Conservation (phyloP, 2,329 filamentous ascomycete species). For the Harringtonia lauricola region DNA sequence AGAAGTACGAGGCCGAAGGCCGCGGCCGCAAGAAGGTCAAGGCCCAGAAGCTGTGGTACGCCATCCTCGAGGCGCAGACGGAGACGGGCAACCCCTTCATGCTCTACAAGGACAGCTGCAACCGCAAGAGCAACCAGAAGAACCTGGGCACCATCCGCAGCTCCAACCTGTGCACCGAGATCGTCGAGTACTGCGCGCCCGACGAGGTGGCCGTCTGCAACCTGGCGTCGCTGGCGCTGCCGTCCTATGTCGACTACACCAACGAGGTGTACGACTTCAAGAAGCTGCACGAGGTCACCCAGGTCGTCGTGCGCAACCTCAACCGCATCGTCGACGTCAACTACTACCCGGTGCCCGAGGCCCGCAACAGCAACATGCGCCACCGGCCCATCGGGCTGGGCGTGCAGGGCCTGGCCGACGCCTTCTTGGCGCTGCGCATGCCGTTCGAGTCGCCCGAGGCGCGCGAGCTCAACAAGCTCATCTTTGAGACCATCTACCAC, state of each 20-base stretch:
- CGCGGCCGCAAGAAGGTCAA: conserved; percentile 85
- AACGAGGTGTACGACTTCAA: conserved; percentile 86
- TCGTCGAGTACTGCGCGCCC: conserved; percentile 91
- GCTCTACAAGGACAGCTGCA: conserved; percentile 98
- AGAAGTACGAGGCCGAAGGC: conserved; percentile 81
- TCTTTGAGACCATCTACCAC: conserved; percentile 99
- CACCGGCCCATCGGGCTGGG: conserved; percentile 93
- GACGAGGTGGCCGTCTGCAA: conserved; percentile 99
- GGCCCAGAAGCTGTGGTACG: conserved; percentile 99
- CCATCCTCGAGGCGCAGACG: conserved; percentile 93
- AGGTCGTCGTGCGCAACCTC: conserved; percentile 86
- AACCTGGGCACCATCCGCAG: conserved; percentile 96
- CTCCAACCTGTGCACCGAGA: conserved; percentile 98
- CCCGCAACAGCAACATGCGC: conserved; percentile 91
- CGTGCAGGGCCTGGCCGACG: conserved; percentile 95
- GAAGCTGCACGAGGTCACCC: conserved; percentile 89
- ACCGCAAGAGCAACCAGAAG: conserved; percentile 99
- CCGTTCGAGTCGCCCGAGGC: conserved; percentile 96
- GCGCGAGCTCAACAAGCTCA: conserved; percentile 88
- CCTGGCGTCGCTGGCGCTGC: conserved; percentile 85
- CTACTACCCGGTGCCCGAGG: conserved; percentile 94
- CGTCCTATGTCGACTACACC: conserved; percentile 79
- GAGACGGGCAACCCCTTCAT: conserved; percentile 99
- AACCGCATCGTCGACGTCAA: conserved; percentile 99
- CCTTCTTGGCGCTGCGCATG: conserved; percentile 91